Conservation (phyloP, 352 stramenopile species). For the Phytophthora boehmeriae region DNA sequence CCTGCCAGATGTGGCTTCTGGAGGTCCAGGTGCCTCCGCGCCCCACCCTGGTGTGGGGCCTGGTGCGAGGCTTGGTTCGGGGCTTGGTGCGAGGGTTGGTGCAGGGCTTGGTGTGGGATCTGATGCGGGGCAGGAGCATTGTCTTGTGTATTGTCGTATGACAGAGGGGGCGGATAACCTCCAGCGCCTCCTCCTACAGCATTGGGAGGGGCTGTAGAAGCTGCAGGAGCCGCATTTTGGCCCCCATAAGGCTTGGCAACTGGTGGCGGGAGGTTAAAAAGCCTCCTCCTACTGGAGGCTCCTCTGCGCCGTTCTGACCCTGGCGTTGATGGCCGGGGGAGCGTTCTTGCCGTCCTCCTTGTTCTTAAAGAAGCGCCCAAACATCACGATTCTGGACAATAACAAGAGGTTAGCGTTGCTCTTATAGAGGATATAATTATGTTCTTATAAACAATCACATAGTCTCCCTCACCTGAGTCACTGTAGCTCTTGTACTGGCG, state of each 20-base stretch:
- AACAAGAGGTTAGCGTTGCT: background rate
- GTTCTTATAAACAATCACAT: too few relatives aligned
- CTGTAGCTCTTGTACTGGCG: too few relatives aligned
- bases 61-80: too few relatives aligned
- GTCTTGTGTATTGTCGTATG: slow-evolving; percentile 29
- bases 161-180: slow-evolving; percentile 20
- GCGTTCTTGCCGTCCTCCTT: slow-evolving; percentile 73
- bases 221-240: slow-evolving; percentile 16
- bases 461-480: too few relatives aligned
- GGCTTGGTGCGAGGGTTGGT: too few relatives aligned
- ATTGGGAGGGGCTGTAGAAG: slow-evolving; percentile 12
- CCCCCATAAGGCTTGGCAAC: slow-evolving; percentile 50
- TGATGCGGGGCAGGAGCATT: slow-evolving; percentile 12
- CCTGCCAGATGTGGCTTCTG: slow-evolving; percentile 31
- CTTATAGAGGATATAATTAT: too few relatives aligned
- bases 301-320: slow-evolving; percentile 30
- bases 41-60: background rate
- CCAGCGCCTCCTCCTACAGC: slow-evolving; percentile 16
- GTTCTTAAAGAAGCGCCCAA: slow-evolving; percentile 84
- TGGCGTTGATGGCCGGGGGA: slow-evolving; percentile 62
- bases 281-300: slow-evolving; percentile 60
- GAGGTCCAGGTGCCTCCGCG: slow-evolving; percentile 48
- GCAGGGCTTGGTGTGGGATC: too few relatives aligned
- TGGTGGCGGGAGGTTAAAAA: slow-evolving; percentile 88
- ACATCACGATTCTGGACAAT: slow-evolving; percentile 42